A percentile compares a stretch with the other conserved stretches of the same genome.
Evolutionary conservation across 768 basidiomycete genomes (phyloP).

Genomic region (Chalciporus pseudorubinellus): DNA sequence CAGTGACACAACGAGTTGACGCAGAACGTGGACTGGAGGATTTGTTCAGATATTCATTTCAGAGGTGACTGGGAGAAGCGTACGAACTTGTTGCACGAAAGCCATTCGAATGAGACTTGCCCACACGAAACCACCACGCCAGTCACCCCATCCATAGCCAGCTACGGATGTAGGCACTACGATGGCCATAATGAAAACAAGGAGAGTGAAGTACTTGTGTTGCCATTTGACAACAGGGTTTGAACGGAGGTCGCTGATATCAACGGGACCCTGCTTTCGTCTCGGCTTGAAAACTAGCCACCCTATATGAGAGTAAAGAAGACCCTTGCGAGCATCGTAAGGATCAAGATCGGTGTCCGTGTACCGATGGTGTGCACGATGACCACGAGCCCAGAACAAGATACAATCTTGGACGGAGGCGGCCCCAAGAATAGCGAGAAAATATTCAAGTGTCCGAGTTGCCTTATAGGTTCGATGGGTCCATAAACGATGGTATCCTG

Average conservation of each 20-base stretch:
- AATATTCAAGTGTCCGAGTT: slow-evolving; percentile 75
- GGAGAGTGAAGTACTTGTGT: slow-evolving; percentile 66
- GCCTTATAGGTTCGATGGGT: slow-evolving; percentile 93
- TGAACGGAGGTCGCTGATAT: slow-evolving; percentile 77
- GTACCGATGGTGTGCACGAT: slow-evolving; percentile 92
- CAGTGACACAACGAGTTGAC: slow-evolving; percentile 93
- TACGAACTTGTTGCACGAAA: slow-evolving; percentile 80
- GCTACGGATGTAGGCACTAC: slow-evolving; percentile 55
- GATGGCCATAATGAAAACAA: slow-evolving; percentile 67
- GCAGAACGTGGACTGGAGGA: slow-evolving; percentile 77
- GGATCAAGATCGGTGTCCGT: slow-evolving; percentile 95
- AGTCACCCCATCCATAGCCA: slow-evolving; percentile 23
- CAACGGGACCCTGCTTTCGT: slow-evolving; percentile 79
- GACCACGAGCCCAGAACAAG: slow-evolving; percentile 95
- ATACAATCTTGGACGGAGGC: slow-evolving; percentile 92
- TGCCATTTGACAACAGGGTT: slow-evolving; percentile 81
- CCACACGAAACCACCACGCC: no score
- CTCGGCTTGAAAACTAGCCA: slow-evolving; percentile 93
- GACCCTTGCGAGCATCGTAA: slow-evolving; percentile 84
- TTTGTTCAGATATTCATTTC: not conserved
- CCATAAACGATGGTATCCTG: no score
- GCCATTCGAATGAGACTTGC: slow-evolving; percentile 51
- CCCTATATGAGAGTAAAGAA: slow-evolving; percentile 79
- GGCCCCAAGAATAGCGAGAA: slow-evolving; percentile 77
- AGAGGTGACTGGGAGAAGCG: slow-evolving; percentile 1